These are phyloP conservation scores for Macrophomina tecta DNA, from an alignment of 2,329 filamentous ascomycete genomes.

Conservation along the genomic window DNA sequence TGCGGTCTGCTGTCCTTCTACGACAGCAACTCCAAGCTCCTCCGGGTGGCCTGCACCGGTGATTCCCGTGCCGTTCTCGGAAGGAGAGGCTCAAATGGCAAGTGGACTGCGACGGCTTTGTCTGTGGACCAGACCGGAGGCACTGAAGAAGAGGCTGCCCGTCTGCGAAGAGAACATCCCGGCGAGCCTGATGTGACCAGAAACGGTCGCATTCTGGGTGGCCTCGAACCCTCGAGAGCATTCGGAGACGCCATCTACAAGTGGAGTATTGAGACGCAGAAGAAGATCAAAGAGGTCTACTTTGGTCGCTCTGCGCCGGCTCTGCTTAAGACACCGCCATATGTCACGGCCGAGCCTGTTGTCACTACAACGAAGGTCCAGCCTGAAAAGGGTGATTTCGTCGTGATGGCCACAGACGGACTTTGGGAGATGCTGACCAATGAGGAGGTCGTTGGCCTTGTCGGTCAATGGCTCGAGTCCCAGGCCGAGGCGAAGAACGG, in stretches of 20 bases:
- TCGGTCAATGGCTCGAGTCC: constrained; percentile 94
- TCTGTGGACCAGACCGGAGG: constrained; percentile 94
- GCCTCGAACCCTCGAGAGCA: constrained; percentile 88
- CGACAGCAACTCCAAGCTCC: constrained; percentile 81
- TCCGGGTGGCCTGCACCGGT: constrained; percentile 94
- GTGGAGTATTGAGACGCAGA: constrained; percentile 85
- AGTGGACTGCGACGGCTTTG: constrained; percentile 89
- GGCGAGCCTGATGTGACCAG: constrained; percentile 85
- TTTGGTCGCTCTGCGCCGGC: constrained; percentile 82
- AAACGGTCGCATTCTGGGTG: constrained; percentile 89
- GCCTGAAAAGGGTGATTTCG: constrained; percentile 88
- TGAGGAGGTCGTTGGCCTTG: constrained; percentile 94
- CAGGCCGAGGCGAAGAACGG: constrained; percentile 55
- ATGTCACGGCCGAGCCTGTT: constrained; percentile 94
- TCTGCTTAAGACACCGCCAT: constrained; percentile 87
- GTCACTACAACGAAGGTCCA: constrained; percentile 92
- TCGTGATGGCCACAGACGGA: constrained; percentile 95
- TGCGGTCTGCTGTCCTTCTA: constrained; percentile 97
- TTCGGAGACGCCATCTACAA: constrained; percentile 98
- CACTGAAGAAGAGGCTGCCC: constrained; percentile 81
- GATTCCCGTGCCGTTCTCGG: constrained; percentile 96
- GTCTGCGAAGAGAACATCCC: constrained; percentile 85
- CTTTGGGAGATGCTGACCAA: constrained; percentile 99
- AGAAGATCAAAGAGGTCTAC: constrained; percentile 81
- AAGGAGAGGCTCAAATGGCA: constrained; percentile 74